Evolutionary conservation across 2,329 filamentous ascomycete species (phyloP).

Genomic region (Amauroascus niger): DNA sequence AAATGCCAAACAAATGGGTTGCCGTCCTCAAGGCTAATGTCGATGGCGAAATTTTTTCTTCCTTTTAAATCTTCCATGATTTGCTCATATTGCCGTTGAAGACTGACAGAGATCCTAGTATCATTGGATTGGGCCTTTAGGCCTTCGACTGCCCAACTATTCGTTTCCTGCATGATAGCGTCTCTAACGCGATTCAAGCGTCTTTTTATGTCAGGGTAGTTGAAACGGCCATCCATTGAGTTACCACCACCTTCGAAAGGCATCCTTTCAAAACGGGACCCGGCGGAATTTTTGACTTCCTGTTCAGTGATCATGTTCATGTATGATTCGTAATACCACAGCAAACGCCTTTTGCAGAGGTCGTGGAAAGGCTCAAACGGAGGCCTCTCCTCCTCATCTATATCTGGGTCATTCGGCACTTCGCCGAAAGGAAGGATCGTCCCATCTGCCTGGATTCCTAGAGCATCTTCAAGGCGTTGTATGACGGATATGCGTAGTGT

Average conservation of each 20-base stretch:
- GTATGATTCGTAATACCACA: constrained; percentile 95
- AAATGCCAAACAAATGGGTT: constrained; percentile 87
- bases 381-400: constrained; percentile 34
- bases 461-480: constrained; percentile 68
- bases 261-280: constrained; percentile 63
- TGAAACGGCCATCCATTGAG: constrained; percentile 75
- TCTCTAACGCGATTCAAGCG: constrained; percentile 61
- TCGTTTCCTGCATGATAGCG: constrained; percentile 61
- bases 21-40: constrained; percentile 63
- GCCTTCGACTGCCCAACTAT: constrained; percentile 62
- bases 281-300: constrained; percentile 51
- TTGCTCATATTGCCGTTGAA: constrained; percentile 77
- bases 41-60: constrained; percentile 59
- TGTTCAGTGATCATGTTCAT: constrained; percentile 59
- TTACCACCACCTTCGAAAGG: constrained; percentile 74
- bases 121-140: constrained; percentile 53
- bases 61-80: constrained; percentile 64
- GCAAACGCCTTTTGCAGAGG: constrained; percentile 77
- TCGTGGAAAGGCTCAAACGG: constrained; percentile 83
- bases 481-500: constrained; percentile 78
- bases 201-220: constrained; percentile 63
- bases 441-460: constrained; percentile 53
- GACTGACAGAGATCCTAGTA: constrained; percentile 65
- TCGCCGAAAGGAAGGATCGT: constrained; percentile 29
- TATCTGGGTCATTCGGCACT: constrained; percentile 24